Conservation (phyloP, 495 filamentous ascomycete genomes). For the Penicillium angulare region DNA sequence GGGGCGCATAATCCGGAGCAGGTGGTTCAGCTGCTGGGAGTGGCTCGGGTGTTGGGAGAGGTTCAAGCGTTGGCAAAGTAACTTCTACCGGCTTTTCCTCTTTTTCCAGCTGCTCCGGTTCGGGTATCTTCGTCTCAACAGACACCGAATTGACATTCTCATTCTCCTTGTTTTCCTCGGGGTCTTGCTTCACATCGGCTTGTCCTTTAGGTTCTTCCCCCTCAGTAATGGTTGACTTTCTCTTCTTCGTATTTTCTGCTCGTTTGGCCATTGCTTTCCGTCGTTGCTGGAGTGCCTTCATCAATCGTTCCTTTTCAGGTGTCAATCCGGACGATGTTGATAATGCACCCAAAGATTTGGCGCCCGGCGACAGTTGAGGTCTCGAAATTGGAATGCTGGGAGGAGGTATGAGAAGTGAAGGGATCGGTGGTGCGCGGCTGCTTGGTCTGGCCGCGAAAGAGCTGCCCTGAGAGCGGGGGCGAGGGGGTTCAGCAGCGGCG, state of each 20-base stretch:
- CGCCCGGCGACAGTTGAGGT: conserved; percentile 54
- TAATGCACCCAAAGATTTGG: conserved; percentile 44
- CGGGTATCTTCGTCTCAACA: conserved; percentile 2
- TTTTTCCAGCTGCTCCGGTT: neutral
- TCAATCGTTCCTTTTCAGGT: conserved; percentile 83
- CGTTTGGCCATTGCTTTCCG: conserved; percentile 67
- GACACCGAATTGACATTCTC: conserved; percentile 24
- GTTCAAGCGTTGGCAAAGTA: too few species aligned
- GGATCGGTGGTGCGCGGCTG: conserved; percentile 41
- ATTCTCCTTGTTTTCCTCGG: conserved; percentile 37
- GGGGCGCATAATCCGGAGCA: neutral
- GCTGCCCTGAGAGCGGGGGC: conserved; percentile 46
- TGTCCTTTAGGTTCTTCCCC: conserved; percentile 7
- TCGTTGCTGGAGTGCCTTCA: conserved; percentile 89
- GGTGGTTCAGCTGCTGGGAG: neutral
- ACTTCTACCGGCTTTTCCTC: too few species aligned
- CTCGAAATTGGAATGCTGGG: conserved; percentile 44
- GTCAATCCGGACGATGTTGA: conserved; percentile 63
- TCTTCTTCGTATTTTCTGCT: conserved; percentile 33
- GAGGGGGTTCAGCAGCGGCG: conserved; percentile 20
- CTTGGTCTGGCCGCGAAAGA: conserved; percentile 33
- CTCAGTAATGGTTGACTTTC: conserved; percentile 25
- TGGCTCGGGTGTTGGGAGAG: conserved; percentile 1
- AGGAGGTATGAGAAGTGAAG: conserved; percentile 48
- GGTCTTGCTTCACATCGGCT: neutral